Base-by-base conservation (phyloP, 768 basidiomycete species). In the Leccinum imitatum region DNA sequence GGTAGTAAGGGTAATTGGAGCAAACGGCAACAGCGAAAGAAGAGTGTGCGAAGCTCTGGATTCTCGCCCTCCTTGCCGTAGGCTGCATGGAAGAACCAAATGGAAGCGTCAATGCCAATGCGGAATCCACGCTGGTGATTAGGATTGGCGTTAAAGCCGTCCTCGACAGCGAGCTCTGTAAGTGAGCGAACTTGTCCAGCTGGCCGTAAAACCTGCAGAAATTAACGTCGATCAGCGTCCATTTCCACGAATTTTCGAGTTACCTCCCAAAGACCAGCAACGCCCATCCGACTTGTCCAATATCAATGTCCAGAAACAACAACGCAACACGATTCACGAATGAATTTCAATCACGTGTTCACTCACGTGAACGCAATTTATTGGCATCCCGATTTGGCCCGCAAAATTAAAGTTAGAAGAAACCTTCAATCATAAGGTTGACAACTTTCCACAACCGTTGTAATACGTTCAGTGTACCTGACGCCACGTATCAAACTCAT, bases 21-120 rank as follows among this genome's bases (percentile, higher is more conserved):
- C 3, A 97, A 82, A 23, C 84, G 84, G 41, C 87, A 85, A 71
- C 92, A 93, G 50, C 91, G 89, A 73, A 93, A 95, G 78, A 95
- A 89, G 6, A 90, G 76, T 0, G 90, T 94, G 27, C 92, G 79
- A 9, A 95, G 79, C 57, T 92, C 90, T 8, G 93, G 93, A 60
- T 95, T 95, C 71, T 94, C 91, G 13, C 93, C 93, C 65, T 90
- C 88, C 57, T 75, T 78, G 13, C 89, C 87, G 63, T 89, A 84
- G 23, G 87, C 82, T 4, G 74, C 73, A 46, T 93, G 91, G 61
- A 87, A 90, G 69, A 90, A 89, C 89, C 89, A 91, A 57, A 92
- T 23, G 23, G 23, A 23, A 23, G 23, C 23, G 23, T 23, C 23
- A 23, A 23, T 23, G 23, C 23, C 23, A 23, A 23, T 23, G 23